A percentile compares a stretch with the other conserved stretches of the same genome.
These are phyloP conservation scores for Xylaria flabelliformis DNA, from an alignment of 495 filamentous ascomycete species.

Conservation along the genomic window DNA sequence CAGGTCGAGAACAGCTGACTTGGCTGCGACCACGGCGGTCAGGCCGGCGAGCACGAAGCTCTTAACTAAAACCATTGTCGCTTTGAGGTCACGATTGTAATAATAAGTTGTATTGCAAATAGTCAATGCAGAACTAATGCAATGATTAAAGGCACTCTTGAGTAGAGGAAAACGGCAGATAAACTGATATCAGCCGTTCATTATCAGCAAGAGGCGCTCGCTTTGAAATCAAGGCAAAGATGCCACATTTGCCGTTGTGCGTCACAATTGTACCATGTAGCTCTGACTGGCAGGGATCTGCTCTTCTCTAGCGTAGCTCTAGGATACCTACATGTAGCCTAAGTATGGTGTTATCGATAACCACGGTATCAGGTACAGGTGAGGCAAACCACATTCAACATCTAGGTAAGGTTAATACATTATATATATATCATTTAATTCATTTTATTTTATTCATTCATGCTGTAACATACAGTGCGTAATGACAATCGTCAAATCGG, in stretches of 20 bases:
- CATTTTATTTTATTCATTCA: conserved; percentile 25
- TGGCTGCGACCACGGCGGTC: conserved; percentile 53
- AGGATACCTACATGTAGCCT: not conserved
- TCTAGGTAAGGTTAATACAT: not conserved
- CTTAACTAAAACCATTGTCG: conserved; percentile 59
- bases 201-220: conserved; percentile 16
- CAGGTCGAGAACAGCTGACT: conserved; percentile 81
- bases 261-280: conserved; percentile 23
- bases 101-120: not conserved
- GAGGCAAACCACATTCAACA: not conserved
- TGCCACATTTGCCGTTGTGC: conserved; percentile 34
- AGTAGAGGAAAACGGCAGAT: conserved; percentile 1
- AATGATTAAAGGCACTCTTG: not conserved
- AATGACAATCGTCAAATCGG: conserved; percentile 30
- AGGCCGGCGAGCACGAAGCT: conserved; percentile 59
- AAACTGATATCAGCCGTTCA: not conserved
- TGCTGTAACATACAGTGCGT: conserved; percentile 18
- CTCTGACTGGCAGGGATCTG: conserved; percentile 24
- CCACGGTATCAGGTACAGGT: not conserved
- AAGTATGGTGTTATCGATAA: conserved; percentile 7
- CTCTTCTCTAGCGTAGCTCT: not conserved
- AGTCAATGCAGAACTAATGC: conserved; percentile 3
- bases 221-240: conserved; percentile 40
- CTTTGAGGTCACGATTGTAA: conserved; percentile 10
- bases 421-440: conserved; percentile 10